A percentile compares a stretch with the other conserved stretches of the same genome.
Conservation (phyloP, 345 rosid species). For the Hevea brasiliensis region DNA sequence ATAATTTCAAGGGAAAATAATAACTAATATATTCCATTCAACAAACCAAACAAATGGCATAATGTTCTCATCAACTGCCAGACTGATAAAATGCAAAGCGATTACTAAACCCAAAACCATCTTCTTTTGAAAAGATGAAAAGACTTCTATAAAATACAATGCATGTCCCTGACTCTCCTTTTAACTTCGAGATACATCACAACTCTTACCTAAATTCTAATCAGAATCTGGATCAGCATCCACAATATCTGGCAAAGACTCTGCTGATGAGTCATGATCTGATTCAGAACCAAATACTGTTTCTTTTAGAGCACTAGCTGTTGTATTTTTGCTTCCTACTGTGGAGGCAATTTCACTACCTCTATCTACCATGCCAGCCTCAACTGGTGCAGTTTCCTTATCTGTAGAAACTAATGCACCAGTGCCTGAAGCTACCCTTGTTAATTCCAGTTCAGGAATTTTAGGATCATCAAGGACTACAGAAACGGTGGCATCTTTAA, state of each 20-base stretch:
- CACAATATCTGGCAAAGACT: slow-evolving; percentile 46
- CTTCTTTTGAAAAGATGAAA: background rate
- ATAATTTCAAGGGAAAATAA: too few species aligned
- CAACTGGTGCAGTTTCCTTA: slow-evolving; percentile 14
- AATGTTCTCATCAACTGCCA: too few species aligned
- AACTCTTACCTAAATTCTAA: slow-evolving; percentile 14
- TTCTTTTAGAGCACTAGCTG: slow-evolving; percentile 20
- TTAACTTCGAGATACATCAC: background rate
- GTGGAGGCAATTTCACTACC: slow-evolving; percentile 7
- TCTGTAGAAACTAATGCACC: slow-evolving; percentile 2
- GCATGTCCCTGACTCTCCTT: background rate
- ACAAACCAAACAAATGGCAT: too few species aligned
- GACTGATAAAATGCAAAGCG: background rate
- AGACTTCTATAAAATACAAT: background rate
- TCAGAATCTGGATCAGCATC: slow-evolving; percentile 52
- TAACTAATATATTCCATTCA: too few species aligned
- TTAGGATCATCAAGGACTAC: slow-evolving; percentile 10
- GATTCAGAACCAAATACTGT: slow-evolving; percentile 14
- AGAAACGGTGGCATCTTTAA: slow-evolving; percentile 23
- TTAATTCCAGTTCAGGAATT: slow-evolving; percentile 10
- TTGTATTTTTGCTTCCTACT: background rate
- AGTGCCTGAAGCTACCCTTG: background rate
- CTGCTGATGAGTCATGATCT: slow-evolving; percentile 37
- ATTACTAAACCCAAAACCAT: background rate
- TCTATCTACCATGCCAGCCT: slow-evolving; percentile 13